Conservation (phyloP, 2,329 filamentous ascomycete genomes). For the Ciborinia camelliae region DNA sequence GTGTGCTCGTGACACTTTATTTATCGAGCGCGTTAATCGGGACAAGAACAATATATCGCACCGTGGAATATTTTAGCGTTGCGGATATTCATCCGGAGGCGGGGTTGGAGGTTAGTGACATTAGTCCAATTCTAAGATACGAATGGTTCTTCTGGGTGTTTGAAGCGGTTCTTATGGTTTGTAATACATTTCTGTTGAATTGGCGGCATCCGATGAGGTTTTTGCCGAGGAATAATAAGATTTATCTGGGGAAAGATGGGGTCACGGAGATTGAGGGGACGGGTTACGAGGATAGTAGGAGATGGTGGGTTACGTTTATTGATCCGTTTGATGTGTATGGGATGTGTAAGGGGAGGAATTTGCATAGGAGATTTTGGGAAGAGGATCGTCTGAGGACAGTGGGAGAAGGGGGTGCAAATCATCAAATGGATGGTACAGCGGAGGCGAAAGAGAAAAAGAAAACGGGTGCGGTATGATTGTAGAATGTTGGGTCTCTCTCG, state of each 20-base stretch:
- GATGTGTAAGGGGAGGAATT: slow-evolving; percentile 28
- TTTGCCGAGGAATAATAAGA: slow-evolving; percentile 47
- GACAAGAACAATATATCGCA: slow-evolving; percentile 54
- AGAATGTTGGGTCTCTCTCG: no score
- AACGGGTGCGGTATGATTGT: not conserved
- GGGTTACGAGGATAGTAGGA: slow-evolving; percentile 48
- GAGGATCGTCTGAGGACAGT: slow-evolving; percentile 23
- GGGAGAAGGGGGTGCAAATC: not conserved
- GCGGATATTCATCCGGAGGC: slow-evolving; percentile 40
- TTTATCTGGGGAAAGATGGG: slow-evolving; percentile 51
- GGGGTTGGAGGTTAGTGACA: slow-evolving; percentile 34
- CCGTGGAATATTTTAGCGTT: slow-evolving; percentile 57
- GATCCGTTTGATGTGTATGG: slow-evolving; percentile 36
- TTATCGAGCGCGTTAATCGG: slow-evolving; percentile 48
- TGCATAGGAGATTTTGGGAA: slow-evolving; percentile 33
- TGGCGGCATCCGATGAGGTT: slow-evolving; percentile 49
- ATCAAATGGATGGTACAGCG: not conserved
- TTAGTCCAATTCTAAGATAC: slow-evolving; percentile 50
- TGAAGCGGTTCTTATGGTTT: slow-evolving; percentile 52
- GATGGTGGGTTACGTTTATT: slow-evolving; percentile 29
- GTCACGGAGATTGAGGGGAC: slow-evolving; percentile 48
- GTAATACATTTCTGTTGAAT: slow-evolving; percentile 51
- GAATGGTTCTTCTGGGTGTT: slow-evolving; percentile 60
- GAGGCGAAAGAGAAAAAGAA: not conserved
- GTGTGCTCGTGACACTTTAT: slow-evolving; percentile 49